A percentile compares a stretch with the other conserved stretches of the same genome.
phyloP scores from a whole-genome alignment of 2,329 filamentous ascomycete species.

The Xylariaceae sp. region DNA sequence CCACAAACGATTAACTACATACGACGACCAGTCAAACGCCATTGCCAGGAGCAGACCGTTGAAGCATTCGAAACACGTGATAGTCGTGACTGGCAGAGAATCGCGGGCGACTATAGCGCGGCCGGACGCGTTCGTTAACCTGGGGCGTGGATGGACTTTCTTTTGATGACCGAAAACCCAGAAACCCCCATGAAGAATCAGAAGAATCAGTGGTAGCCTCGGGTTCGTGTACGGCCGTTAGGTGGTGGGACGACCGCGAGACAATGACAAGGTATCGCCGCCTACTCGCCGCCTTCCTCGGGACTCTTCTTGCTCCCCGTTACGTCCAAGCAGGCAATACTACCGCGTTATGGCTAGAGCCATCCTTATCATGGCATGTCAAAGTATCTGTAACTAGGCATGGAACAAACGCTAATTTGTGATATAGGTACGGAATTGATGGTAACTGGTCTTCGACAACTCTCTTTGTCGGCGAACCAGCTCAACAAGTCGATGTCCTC shows the following conservation, averaged over 20 bases:
- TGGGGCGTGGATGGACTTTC: slow-evolving; percentile 23
- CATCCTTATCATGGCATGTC: slow-evolving; percentile 31
- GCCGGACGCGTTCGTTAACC: slow-evolving; percentile 4
- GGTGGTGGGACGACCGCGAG: slow-evolving; percentile 24
- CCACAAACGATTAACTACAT: background rate
- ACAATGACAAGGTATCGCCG: slow-evolving; percentile 27
- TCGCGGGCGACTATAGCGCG: background rate
- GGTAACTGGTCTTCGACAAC: slow-evolving; percentile 69
- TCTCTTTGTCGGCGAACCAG: slow-evolving; percentile 46
- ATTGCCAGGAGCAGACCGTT: slow-evolving; percentile 6
- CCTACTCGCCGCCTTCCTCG: slow-evolving; percentile 22
- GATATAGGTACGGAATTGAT: slow-evolving; percentile 41
- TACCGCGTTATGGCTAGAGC: slow-evolving; percentile 29
- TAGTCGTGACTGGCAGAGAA: background rate
- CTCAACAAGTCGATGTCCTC: slow-evolving; percentile 51
- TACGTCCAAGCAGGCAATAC: slow-evolving; percentile 23
- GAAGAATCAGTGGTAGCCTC: slow-evolving; percentile 27
- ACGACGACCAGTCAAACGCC: slow-evolving; percentile 1
- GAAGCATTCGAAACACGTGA: background rate
- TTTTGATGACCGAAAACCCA: slow-evolving; percentile 12
- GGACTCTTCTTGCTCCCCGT: slow-evolving; percentile 24
- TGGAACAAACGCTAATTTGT: slow-evolving; percentile 19
- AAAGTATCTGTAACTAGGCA: background rate
- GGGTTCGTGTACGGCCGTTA: slow-evolving; percentile 25
- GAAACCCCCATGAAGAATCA: slow-evolving; percentile 27